Conservation (phyloP, 371 early-diverging fungal genomes). For the Lichtheimia ornata region DNA sequence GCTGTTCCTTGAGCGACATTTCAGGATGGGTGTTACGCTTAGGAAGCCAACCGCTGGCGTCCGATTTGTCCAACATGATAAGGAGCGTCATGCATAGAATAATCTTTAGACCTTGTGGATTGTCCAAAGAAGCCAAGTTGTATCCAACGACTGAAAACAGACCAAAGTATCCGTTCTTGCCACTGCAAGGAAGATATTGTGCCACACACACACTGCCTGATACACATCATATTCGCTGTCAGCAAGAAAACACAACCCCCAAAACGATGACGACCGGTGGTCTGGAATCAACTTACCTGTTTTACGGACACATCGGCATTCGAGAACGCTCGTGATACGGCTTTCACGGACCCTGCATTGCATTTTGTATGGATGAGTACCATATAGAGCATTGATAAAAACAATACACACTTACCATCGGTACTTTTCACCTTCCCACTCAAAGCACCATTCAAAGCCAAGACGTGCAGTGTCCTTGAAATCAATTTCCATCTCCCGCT, state of each 20-base stretch:
- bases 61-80: conserved; percentile 46
- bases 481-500: conserved; percentile 19
- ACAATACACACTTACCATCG: conserved; percentile 28
- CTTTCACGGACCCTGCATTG: conserved; percentile 40
- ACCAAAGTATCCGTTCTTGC: conserved; percentile 50
- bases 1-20: conserved; percentile 15
- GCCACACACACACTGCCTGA: conserved; percentile 45
- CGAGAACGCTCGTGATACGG: conserved; percentile 32
- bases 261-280: neutral
- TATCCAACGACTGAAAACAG: conserved; percentile 38
- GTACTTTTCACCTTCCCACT: conserved; percentile 44
- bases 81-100: conserved; percentile 33
- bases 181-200: conserved; percentile 39
- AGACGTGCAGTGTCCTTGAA: conserved; percentile 32
- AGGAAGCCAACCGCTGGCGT: conserved; percentile 28
- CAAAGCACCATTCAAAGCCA: conserved; percentile 50
- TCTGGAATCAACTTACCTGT: conserved; percentile 21
- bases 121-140: conserved; percentile 31
- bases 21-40: conserved; percentile 5
- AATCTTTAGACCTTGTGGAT: conserved; percentile 31
- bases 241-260: no score
- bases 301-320: conserved; percentile 38
- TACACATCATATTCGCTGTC: no score
- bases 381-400: neutral
- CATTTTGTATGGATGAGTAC: neutral